Evolutionary conservation across 768 basidiomycete genomes (phyloP).

Genomic region (Mycena vulgaris): DNA sequence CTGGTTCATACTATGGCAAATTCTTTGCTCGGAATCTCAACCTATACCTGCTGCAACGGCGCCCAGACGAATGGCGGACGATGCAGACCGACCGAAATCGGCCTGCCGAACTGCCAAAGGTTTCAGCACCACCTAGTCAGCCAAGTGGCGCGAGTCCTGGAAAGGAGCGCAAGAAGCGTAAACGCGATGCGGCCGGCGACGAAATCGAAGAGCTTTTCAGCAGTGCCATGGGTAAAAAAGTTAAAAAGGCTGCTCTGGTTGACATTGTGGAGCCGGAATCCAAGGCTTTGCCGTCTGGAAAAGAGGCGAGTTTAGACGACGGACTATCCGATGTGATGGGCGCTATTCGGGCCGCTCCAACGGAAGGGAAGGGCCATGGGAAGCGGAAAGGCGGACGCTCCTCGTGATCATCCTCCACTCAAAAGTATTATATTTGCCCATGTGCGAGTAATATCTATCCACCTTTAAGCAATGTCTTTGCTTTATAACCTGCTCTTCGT

Average conservation of each 20-base stretch:
- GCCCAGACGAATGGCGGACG: constrained; percentile 89
- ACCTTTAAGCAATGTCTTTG: background rate
- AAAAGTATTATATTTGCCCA: constrained; percentile 27
- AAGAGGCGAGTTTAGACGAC: constrained; percentile 47
- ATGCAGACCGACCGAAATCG: constrained; percentile 67
- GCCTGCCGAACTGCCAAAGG: constrained; percentile 12
- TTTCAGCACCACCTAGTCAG: background rate
- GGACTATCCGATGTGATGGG: constrained; percentile 67
- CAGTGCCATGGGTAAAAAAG: constrained; percentile 67
- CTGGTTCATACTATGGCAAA: constrained; percentile 87
- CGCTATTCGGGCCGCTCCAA: constrained; percentile 73
- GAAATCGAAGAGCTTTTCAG: constrained; percentile 87
- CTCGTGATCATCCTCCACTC: constrained; percentile 6
- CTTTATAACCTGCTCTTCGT: background rate
- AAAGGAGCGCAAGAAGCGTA: constrained; percentile 56
- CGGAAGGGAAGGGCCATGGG: constrained; percentile 55
- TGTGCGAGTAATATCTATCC: constrained; percentile 13
- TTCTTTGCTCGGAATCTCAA: constrained; percentile 88
- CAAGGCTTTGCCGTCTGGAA: constrained; percentile 33
- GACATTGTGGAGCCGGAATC: constrained; percentile 12
- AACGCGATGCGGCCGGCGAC: constrained; percentile 66
- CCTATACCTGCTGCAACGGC: constrained; percentile 81
- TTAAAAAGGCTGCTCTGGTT: constrained; percentile 68
- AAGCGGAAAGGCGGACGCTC: constrained; percentile 41
- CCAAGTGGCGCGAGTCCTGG: constrained; percentile 18